Evolutionary conservation across 73 alveolate genomes (phyloP), one percentile per base, ranked within the genome.

Genomic region (Blepharisma japonicum): DNA sequence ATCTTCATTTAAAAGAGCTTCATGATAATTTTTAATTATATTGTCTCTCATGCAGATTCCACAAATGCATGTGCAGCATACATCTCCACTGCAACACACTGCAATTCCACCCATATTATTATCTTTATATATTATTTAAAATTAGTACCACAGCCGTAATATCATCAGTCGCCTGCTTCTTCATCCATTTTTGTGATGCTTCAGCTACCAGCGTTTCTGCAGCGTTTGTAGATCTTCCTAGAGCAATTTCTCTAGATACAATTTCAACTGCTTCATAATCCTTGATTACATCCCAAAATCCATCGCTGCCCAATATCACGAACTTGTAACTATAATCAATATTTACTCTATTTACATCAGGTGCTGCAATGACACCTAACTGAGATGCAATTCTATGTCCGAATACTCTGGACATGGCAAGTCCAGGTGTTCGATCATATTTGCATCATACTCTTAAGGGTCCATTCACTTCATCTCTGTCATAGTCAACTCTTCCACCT

Each of bases 401-500:
- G 6, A 89, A 77, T 2, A 92, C 74, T 77, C 95, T 80, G n/a
- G 94, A 81, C 79, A 81, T 89, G 7, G 87, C 87, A 56, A 89
- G 80, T 50, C 95, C 95, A 25, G 95, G 95, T 45, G 71, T 78
- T 61, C 78, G 66, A 56, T 80, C 83, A 25, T 87, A 92, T 82
- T 89, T 89, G 0, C 80, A 83, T 70, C 81, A 89, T 56, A 89
- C 87, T 71, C 95, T 80, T 53, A 49, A 83, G 23, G 94, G 94
- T 32, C 91, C 91, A 81, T 32, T 32, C 42, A 32, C 42, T 32
- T 32, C 42, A 3, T 32, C 90, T 61, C 68, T 76, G 76, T 83
- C 83, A 4, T 97, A 91, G 70, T 92, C 98, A 25, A 96, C 89
- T 68, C 97, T 90, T 8, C 99, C 99, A 48, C 91, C 90, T 67